Conservation (phyloP, 2,329 filamentous ascomycete species). For the Trichoderma sp. region DNA sequence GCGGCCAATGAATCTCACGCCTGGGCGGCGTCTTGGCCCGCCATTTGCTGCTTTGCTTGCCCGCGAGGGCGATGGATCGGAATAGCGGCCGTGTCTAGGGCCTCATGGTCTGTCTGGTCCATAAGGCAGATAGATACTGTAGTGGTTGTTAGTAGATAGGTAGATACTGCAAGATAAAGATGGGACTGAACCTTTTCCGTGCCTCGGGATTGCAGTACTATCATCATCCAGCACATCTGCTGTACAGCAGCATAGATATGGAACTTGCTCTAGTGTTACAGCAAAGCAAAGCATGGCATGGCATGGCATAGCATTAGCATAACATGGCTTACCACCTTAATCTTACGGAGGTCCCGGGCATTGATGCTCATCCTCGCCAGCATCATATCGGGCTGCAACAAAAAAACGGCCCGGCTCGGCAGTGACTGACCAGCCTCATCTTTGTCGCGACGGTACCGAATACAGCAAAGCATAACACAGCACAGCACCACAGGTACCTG, state of each 20-base stretch:
- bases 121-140: background rate
- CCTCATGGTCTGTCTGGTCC: background rate
- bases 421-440: background rate
- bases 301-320: background rate
- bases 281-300: background rate
- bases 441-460: background rate
- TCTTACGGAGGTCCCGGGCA: background rate
- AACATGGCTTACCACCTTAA: background rate
- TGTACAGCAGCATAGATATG: background rate
- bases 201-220: background rate
- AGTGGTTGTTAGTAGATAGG: no score
- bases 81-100: background rate
- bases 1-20: slow-evolving; percentile 19
- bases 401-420: slow-evolving; percentile 16
- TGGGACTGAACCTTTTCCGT: background rate
- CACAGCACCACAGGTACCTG: background rate
- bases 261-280: background rate
- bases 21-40: slow-evolving; percentile 9
- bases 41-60: slow-evolving; percentile 12
- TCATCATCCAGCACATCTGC: background rate
- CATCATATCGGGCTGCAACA: slow-evolving; percentile 11
- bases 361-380: background rate
- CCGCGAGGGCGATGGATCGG: slow-evolving; percentile 8
- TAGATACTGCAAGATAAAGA: background rate
- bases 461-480: background rate